Conservation (phyloP, 345 rosid species). For the Salix viminalis region DNA sequence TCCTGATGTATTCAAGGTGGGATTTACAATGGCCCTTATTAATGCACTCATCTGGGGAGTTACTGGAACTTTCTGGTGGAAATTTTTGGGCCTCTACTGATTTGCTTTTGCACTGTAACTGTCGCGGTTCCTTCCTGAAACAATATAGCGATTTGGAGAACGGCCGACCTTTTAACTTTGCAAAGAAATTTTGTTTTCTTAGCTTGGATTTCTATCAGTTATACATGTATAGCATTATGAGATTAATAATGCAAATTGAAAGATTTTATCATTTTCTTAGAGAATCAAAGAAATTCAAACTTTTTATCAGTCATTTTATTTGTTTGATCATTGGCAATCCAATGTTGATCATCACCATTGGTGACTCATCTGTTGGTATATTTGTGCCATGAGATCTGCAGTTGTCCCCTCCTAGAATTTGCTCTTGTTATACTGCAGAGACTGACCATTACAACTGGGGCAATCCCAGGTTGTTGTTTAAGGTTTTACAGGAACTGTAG, state of each 20-base stretch:
- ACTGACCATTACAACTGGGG: neutral
- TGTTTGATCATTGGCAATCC: neutral
- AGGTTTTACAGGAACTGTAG: neutral
- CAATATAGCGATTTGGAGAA: neutral
- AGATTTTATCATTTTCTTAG: neutral
- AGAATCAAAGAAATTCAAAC: neutral
- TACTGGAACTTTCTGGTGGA: slow-evolving; percentile 93
- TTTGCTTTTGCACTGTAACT: slow-evolving; percentile 7
- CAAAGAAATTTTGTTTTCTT: neutral
- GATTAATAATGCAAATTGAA: neutral
- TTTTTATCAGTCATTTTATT: neutral
- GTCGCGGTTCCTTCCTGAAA: neutral
- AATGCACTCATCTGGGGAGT: slow-evolving; percentile 81
- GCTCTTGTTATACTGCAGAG: neutral
- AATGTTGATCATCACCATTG: neutral
- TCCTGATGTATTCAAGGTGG: slow-evolving; percentile 81
- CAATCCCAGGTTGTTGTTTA: neutral
- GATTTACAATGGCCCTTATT: slow-evolving; percentile 67
- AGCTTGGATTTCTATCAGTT: neutral
- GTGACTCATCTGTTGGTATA: neutral
- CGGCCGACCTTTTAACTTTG: neutral
- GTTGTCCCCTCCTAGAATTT: neutral
- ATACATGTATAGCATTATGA: neutral
- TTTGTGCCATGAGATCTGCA: neutral
- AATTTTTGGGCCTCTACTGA: slow-evolving; percentile 89